These are phyloP conservation scores for Phaseolus coccineus DNA, from an alignment of 331 rosid species.

Conservation along the genomic window DNA sequence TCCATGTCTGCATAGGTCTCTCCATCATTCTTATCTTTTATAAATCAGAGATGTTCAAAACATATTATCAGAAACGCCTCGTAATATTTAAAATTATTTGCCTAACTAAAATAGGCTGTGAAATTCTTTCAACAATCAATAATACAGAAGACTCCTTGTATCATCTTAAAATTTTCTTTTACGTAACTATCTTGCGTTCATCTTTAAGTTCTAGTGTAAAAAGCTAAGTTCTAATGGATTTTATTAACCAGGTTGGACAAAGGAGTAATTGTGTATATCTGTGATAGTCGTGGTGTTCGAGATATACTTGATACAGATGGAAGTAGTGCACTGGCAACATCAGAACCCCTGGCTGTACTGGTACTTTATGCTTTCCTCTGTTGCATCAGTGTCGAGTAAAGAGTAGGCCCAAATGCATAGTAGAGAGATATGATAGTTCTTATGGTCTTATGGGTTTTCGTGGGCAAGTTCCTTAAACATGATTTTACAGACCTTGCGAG, in stretches of 20 bases:
- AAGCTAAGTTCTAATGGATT: constrained; percentile 44
- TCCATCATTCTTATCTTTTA: constrained; percentile 4
- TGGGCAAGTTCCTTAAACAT: neutral
- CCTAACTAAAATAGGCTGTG: constrained; percentile 16
- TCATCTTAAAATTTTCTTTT: neutral
- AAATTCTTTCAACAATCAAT: constrained; percentile 23
- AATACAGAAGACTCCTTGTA: neutral
- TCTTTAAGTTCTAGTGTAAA: constrained; percentile 32
- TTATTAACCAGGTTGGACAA: constrained; percentile 86
- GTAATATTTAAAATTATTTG: constrained; percentile 34
- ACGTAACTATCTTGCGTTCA: neutral
- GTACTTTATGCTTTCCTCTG: constrained; percentile 49
- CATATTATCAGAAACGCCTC: constrained; percentile 39
- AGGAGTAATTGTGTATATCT: constrained; percentile 94
- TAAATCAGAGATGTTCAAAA: constrained; percentile 17
- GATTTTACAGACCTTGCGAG: constrained; percentile 18
- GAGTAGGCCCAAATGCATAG: constrained; percentile 13
- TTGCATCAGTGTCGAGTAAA: constrained; percentile 4
- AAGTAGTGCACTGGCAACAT: constrained; percentile 79
- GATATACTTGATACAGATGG: constrained; percentile 98
- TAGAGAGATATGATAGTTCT: constrained; percentile 11
- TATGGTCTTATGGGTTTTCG: neutral
- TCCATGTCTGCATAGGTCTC: constrained; percentile 20
- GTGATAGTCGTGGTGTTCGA: constrained; percentile 89
- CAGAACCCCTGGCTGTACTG: constrained; percentile 93